phyloP scores from a whole-genome alignment of 176 grass and related monocot genomes.

The Chloris gayana region DNA sequence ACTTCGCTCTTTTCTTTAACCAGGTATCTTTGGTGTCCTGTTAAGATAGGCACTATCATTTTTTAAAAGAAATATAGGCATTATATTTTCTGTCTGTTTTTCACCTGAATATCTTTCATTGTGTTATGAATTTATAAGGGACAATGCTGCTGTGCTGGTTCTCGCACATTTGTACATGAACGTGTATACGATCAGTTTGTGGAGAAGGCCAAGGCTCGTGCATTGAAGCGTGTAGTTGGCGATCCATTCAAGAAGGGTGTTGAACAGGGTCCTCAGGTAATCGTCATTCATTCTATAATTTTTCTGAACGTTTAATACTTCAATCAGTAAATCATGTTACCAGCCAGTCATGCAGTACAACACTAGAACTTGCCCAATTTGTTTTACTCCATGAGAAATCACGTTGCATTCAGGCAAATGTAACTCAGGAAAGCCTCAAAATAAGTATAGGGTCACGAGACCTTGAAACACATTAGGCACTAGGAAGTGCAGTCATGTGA shows the following conservation, averaged over 20 bases:
- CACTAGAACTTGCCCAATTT: background rate
- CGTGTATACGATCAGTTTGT: slow-evolving; percentile 89
- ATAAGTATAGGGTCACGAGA: background rate
- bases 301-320: background rate
- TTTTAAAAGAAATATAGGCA: background rate
- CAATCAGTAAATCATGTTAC: background rate
- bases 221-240: slow-evolving; percentile 84
- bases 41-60: background rate
- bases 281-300: background rate
- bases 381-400: background rate
- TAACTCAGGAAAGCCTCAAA: background rate
- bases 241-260: slow-evolving; percentile 93
- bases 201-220: slow-evolving; percentile 90
- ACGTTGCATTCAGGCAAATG: background rate
- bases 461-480: background rate
- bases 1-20: slow-evolving; percentile 96
- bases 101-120: background rate
- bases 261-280: slow-evolving; percentile 93
- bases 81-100: background rate
- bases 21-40: slow-evolving; percentile 57
- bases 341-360: background rate
- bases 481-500: background rate
- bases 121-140: slow-evolving; percentile 50
- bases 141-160: slow-evolving; percentile 96
- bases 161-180: slow-evolving; percentile 99